phyloP scores from a whole-genome alignment of 257 asterid genomes.

The Thymus mandschuricus region DNA sequence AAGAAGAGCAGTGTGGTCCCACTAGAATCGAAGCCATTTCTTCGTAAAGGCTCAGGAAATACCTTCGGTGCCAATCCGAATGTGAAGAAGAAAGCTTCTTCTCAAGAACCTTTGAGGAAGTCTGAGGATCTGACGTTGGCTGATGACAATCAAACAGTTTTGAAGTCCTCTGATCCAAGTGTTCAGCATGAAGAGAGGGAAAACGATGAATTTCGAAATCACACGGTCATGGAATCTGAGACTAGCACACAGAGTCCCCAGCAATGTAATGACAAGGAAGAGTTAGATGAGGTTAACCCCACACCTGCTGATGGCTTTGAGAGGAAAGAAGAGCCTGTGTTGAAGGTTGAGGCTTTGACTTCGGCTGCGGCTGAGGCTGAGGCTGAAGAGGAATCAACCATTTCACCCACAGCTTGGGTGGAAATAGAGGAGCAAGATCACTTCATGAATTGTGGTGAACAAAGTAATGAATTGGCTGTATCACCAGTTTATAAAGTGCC shows the following conservation, averaged over 20 bases:
- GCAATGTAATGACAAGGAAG: conserved; percentile 46
- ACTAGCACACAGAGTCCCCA: conserved; percentile 42
- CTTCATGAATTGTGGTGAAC: conserved; percentile 40
- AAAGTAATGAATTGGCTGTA: conserved; percentile 42
- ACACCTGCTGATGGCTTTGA: conserved; percentile 28
- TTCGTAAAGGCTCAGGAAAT: conserved; percentile 79
- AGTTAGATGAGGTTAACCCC: conserved; percentile 40
- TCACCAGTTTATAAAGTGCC: conserved; percentile 51
- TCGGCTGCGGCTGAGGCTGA: conserved; percentile 44
- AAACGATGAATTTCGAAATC: conserved; percentile 37
- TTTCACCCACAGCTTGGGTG: conserved; percentile 96
- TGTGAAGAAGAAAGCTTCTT: conserved; percentile 50
- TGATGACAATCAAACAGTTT: conserved; percentile 47
- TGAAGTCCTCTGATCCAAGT: conserved; percentile 45
- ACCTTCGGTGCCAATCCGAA: conserved; percentile 51
- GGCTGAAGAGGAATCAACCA: conserved; percentile 67
- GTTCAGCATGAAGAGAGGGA: conserved; percentile 51
- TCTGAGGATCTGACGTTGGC: conserved; percentile 37
- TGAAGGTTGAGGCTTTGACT: conserved; percentile 47
- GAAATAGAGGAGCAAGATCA: conserved; percentile 78
- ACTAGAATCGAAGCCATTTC: conserved; percentile 88
- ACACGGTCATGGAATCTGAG: conserved; percentile 32
- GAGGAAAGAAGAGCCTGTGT: conserved; percentile 41
- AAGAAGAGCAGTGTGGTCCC: conserved; percentile 96
- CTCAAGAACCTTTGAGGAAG: conserved; percentile 49